Evolutionary conservation across 2,329 filamentous ascomycete species (phyloP).

Genomic region (Geosmithia putterillii): DNA sequence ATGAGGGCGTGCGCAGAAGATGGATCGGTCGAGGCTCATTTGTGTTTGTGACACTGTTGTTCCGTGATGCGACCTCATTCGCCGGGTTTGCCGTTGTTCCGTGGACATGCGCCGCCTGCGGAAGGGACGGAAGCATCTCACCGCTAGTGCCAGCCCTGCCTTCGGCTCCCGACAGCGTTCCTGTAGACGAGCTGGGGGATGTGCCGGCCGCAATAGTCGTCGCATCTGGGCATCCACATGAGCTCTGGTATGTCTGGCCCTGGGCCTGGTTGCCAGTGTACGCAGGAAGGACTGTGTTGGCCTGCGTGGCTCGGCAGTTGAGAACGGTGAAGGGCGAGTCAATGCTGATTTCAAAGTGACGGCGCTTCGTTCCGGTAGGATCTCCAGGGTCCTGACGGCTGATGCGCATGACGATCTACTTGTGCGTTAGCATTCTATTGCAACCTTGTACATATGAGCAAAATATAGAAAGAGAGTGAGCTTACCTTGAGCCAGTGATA

Average conservation of each 20-base stretch:
- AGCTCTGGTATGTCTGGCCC: conserved; percentile 28
- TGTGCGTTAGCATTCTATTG: conserved; percentile 4
- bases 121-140: conserved; percentile 29
- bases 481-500: conserved; percentile 92
- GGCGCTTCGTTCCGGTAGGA: conserved; percentile 56
- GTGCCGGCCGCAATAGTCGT: conserved; percentile 42
- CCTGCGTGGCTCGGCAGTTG: conserved; percentile 84
- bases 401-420: conserved; percentile 79
- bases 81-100: conserved; percentile 16
- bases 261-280: conserved; percentile 48
- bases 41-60: background rate
- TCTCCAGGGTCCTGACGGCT: conserved; percentile 73
- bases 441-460: background rate
- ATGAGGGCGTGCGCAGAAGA: conserved; percentile 69
- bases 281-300: conserved; percentile 74
- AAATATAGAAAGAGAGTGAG: background rate
- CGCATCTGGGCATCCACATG: conserved; percentile 43
- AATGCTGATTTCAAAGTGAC: conserved; percentile 93
- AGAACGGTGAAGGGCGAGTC: conserved; percentile 91
- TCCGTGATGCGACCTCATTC: conserved; percentile 7
- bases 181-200: conserved; percentile 53
- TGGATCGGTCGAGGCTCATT: conserved; percentile 61
- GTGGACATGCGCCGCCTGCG: conserved; percentile 44
- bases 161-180: conserved; percentile 29
- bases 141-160: conserved; percentile 6